Conservation (phyloP, 768 basidiomycete genomes). For the Amanita molliuscula region DNA sequence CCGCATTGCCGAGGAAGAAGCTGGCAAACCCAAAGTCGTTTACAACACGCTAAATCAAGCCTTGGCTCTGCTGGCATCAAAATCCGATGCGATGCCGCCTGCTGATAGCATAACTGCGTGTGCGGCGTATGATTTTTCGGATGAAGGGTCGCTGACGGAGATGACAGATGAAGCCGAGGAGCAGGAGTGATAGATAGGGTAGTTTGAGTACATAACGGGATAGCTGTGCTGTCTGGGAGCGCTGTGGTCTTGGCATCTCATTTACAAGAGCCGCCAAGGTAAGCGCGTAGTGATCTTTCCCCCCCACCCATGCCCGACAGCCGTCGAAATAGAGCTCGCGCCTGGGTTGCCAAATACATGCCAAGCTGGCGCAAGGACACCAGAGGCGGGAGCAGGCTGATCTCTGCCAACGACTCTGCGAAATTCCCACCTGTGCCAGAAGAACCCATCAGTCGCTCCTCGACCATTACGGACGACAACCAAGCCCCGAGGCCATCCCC, state of each 20-base stretch:
- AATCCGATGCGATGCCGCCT: neutral
- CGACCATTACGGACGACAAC: conserved; percentile 15
- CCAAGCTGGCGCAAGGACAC: conserved; percentile 14
- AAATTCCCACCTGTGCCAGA: neutral
- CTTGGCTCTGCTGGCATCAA: too few relatives aligned
- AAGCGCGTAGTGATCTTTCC: conserved; percentile 6
- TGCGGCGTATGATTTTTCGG: neutral
- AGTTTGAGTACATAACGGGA: neutral
- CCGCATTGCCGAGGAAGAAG: conserved; percentile 22
- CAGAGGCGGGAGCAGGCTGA: neutral
- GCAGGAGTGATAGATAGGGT: neutral
- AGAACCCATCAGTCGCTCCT: conserved; percentile 8
- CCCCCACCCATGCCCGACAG: conserved; percentile 14
- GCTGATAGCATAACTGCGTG: neutral
- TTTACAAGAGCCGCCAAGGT: neutral
- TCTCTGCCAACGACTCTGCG: neutral
- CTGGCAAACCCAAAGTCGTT: conserved; percentile 37
- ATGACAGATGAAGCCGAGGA: neutral
- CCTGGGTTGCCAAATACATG: conserved; percentile 25
- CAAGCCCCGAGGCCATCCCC: conserved; percentile 19
- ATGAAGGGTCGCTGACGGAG: neutral
- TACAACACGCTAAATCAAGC: too few relatives aligned
- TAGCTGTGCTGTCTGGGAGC: neutral
- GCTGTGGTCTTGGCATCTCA: neutral
- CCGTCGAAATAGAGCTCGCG: conserved; percentile 18